Percentiles rank a stretch among this genome's conserved stretches.
phyloP scores from a whole-genome alignment of 768 basidiomycete species.

The Peribolospora kevripleyi region DNA sequence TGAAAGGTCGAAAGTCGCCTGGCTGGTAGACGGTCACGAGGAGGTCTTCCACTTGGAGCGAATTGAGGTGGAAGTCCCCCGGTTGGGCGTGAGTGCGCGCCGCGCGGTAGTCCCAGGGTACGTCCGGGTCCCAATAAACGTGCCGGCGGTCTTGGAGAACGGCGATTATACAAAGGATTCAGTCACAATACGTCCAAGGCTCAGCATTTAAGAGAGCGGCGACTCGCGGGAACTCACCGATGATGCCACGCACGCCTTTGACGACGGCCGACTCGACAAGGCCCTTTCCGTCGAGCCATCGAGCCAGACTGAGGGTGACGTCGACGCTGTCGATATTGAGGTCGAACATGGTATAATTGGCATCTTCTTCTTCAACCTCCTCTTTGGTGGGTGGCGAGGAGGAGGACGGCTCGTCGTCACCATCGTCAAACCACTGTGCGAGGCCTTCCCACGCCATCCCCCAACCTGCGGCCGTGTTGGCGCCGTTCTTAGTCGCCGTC shows the following conservation, averaged over 20 bases:
- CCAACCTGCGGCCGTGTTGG: neutral
- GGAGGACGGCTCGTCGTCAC: constrained; percentile 26
- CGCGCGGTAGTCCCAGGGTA: constrained; percentile 50
- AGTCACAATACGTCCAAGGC: neutral
- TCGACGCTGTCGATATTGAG: constrained; percentile 83
- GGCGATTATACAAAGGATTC: neutral
- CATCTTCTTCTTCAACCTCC: constrained; percentile 10
- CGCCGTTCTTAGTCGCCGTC: neutral
- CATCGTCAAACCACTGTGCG: constrained; percentile 26
- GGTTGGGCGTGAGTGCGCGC: constrained; percentile 49
- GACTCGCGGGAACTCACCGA: constrained; percentile 33
- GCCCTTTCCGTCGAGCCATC: constrained; percentile 91
- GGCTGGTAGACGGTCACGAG: constrained; percentile 89
- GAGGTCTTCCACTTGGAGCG: constrained; percentile 71
- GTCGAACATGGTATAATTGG: constrained; percentile 79
- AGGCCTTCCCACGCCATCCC: constrained; percentile 1
- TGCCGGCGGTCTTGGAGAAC: constrained; percentile 47
- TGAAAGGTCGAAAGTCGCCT: constrained; percentile 70
- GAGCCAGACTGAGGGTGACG: constrained; percentile 66
- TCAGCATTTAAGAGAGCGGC: too few species aligned
- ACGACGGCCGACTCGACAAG: constrained; percentile 72
- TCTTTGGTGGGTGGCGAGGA: constrained; percentile 7
- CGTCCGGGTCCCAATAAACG: constrained; percentile 60
- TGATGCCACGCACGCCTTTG: constrained; percentile 75
- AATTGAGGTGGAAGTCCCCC: constrained; percentile 81